Evolutionary conservation across 2,329 filamentous ascomycete species (phyloP), one percentile per base, ranked within the genome.

Genomic region (Incumbomyces delicatus): DNA sequence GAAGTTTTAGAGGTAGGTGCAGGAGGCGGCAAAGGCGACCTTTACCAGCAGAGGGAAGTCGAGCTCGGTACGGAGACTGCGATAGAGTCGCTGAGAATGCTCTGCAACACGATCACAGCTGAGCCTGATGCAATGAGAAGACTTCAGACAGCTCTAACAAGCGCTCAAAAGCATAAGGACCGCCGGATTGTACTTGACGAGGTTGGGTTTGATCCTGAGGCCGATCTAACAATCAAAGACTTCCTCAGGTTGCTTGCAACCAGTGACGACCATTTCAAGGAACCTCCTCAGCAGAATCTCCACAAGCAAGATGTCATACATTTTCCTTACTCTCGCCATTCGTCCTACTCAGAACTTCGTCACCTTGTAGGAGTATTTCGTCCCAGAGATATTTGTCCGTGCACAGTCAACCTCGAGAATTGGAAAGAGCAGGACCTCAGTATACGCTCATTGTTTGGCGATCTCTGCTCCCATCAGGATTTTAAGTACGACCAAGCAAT

Each of bases 271-370:
- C 14, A 12, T 31, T 8, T 20, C n/a, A 39, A n/a, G 13, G 18
- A 17, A 16, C 40, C 30, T 35, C 22, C 14, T 3, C 31, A 39
- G 10, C 17, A 39, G 12, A 12, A 6, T 22, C 6, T 16, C 12
- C 11, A 14, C 22, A 18, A 13, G 34, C 33, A 20, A 35, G 44
- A 52, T 17, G 54, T 49, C 16, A 53, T 57, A 29, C 72, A 68
- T 16, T 95, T 95, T 54, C 86, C 89, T 0, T 95, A 89, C 59
- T 90, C 90, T 0, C 77, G 90, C 1, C 90, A 96, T 63, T 94
- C 90, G 0, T 94, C 87, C 0, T 90, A 92, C 50, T 68, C 72
- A 0, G 90, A 95, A 61, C 74, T 94, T 2, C 83, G 86, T 52
- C 66, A 79, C 44, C 67, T 95, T 1, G 71, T 95, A 1, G 61